A percentile compares a stretch with the other conserved stretches of the same genome.
These are phyloP conservation scores for Rhododendron ovatum DNA, from an alignment of 148 eudicot species.

Conservation along the genomic window DNA sequence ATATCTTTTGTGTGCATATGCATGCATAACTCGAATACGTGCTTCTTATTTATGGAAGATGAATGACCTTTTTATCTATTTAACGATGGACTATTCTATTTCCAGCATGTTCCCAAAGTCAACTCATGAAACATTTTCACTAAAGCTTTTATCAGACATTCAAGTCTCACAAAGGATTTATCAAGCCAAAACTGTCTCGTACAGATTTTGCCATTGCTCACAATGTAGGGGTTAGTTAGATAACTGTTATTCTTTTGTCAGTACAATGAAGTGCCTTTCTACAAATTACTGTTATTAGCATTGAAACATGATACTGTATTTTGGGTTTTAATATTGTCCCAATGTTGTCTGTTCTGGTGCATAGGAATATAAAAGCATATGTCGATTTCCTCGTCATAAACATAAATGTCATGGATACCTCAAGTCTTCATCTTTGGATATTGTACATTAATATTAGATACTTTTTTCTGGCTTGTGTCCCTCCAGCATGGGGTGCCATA, in stretches of 20 bases:
- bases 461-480: not conserved
- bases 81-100: slow-evolving; percentile 16
- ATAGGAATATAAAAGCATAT: slow-evolving; percentile 1
- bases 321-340: not conserved
- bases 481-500: not conserved
- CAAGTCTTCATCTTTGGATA: not conserved
- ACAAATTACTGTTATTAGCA: not conserved
- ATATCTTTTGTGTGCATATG: not conserved
- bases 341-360: slow-evolving; percentile 1
- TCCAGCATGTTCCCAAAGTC: slow-evolving; percentile 99
- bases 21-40: not conserved
- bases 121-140: slow-evolving; percentile 90
- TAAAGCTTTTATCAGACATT: slow-evolving; percentile 92
- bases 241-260: not conserved
- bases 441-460: not conserved
- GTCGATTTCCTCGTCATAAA: not conserved
- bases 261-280: not conserved
- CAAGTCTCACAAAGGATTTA: slow-evolving; percentile 69
- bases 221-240: slow-evolving; percentile 78
- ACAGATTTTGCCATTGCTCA: slow-evolving; percentile 94
- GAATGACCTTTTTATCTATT: slow-evolving; percentile 1
- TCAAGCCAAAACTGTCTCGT: slow-evolving; percentile 92
- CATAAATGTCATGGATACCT: not conserved
- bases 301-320: not conserved
- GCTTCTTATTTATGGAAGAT: not conserved